A percentile compares a stretch with the other conserved stretches of the same genome.
phyloP scores from a whole-genome alignment of 2,329 filamentous ascomycete species.

The Cytospora paraplurivora region DNA sequence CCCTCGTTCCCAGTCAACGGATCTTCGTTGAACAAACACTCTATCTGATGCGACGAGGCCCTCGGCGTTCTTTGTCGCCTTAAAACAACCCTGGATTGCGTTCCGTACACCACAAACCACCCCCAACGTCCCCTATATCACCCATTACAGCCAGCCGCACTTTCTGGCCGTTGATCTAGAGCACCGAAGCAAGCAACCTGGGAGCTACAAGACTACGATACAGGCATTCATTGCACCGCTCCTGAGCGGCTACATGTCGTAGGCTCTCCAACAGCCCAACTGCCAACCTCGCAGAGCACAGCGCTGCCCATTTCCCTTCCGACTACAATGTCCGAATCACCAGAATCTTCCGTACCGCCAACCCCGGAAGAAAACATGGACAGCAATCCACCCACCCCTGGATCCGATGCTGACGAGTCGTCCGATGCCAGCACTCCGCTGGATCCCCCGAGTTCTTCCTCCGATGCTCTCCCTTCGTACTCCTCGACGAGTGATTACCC shows the following conservation, averaged over 20 bases:
- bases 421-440: slow-evolving; percentile 53
- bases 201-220: background rate
- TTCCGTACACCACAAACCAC: background rate
- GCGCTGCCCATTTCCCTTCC: background rate
- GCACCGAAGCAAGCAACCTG: background rate
- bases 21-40: slow-evolving; percentile 6
- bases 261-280: slow-evolving; percentile 10
- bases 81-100: background rate
- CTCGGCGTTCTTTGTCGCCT: slow-evolving; percentile 6
- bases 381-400: slow-evolving; percentile 46
- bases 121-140: slow-evolving; percentile 6
- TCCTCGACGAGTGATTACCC: slow-evolving; percentile 38
- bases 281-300: slow-evolving; percentile 4
- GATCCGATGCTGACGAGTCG: slow-evolving; percentile 44
- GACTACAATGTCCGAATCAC: slow-evolving; percentile 34
- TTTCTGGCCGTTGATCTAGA: background rate
- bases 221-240: slow-evolving; percentile 1
- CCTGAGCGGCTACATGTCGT: slow-evolving; percentile 14
- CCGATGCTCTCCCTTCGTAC: slow-evolving; percentile 33
- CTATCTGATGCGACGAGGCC: slow-evolving; percentile 1
- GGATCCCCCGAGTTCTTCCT: slow-evolving; percentile 41
- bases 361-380: slow-evolving; percentile 50
- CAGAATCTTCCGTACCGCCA: slow-evolving; percentile 43
- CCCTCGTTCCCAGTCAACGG: background rate
- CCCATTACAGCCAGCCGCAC: slow-evolving; percentile 5